Conservation (phyloP, 2,329 filamentous ascomycete genomes). For the Colletotrichum coccodes region DNA sequence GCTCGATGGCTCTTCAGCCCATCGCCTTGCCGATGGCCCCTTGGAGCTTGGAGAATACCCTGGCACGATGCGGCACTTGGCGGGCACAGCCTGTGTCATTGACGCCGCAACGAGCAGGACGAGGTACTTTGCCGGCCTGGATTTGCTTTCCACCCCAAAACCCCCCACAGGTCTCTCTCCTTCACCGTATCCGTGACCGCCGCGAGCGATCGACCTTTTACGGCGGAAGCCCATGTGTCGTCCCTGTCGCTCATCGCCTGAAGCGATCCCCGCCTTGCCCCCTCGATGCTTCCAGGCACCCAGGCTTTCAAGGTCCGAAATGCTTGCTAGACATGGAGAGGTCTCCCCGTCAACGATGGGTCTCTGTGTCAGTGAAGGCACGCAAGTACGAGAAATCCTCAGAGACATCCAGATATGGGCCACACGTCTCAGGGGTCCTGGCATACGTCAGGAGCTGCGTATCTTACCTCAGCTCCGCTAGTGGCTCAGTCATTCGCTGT, state of each 20-base stretch:
- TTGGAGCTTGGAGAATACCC: constrained; percentile 5
- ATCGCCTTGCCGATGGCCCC: background rate
- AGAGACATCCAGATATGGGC: background rate
- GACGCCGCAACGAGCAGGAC: background rate
- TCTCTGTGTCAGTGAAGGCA: background rate
- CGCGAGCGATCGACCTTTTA: constrained; percentile 13
- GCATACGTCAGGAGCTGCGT: constrained; percentile 24
- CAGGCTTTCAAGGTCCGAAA: background rate
- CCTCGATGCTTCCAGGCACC: background rate
- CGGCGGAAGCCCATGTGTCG: constrained; percentile 25
- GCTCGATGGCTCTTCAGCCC: background rate
- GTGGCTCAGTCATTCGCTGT: constrained; percentile 14
- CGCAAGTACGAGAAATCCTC: background rate
- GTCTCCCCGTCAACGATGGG: constrained; percentile 26
- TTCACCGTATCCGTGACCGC: constrained; percentile 29
- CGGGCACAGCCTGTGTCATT: constrained; percentile 7
- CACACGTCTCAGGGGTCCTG: constrained; percentile 26
- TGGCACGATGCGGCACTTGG: background rate
- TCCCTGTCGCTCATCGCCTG: constrained; percentile 32
- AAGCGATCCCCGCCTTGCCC: constrained; percentile 8
- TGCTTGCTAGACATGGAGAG: background rate
- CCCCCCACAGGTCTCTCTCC: background rate
- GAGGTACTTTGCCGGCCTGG: background rate
- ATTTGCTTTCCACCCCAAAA: background rate
- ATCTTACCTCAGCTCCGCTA: constrained; percentile 28